Base-by-base conservation (phyloP, 768 basidiomycete genomes). In the Hydnum rufescens region DNA sequence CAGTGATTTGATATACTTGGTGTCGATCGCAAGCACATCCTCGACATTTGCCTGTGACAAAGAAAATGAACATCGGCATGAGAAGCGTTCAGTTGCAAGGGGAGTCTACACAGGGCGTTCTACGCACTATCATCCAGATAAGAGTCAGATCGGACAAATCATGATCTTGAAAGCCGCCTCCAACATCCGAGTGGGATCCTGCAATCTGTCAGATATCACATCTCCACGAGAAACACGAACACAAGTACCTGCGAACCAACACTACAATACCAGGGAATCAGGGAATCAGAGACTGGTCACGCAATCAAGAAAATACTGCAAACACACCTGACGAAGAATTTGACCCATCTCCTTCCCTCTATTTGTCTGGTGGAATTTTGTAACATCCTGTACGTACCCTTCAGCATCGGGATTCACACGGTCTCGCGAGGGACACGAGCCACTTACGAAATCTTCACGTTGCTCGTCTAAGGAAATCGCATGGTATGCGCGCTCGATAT, bases 121-220 rank as follows among this genome's bases (percentile, higher is more conserved):
- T 6, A 1, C 51, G 6, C 30, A 52, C 51, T 6, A 23, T 29
- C 51, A 52, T 52, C 51, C 51, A 52, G 42, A 52, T 8, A 19
- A 52, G 47, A 6, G 51, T 43, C 18, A 52, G 8, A 50, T 52
- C 51, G 6, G 51, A 44, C 16, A 52, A 29, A 13, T 51, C 51
- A 43, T 52, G 51, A 28, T 52, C n/a, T 49, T 44, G 47, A 26
- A 18, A 52, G 16, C 51, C 51, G 8, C 51, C 51, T 13, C 51
- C 51, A 23, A 52, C 51, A 28, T 52, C 51, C 6, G 13, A 13
- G 50, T 52, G 51, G 13, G 47, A 6, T 13, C 51, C 51, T 13
- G 48, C 6, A 50, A 52, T 51, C 44, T 28, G 32, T 31, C n/a
- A n/a, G n/a, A n/a, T n/a, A n/a, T n/a, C n/a, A n/a, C n/a, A n/a